Conservation (phyloP, 176 grass and related monocot genomes). For the Cymbopogon citratus region DNA sequence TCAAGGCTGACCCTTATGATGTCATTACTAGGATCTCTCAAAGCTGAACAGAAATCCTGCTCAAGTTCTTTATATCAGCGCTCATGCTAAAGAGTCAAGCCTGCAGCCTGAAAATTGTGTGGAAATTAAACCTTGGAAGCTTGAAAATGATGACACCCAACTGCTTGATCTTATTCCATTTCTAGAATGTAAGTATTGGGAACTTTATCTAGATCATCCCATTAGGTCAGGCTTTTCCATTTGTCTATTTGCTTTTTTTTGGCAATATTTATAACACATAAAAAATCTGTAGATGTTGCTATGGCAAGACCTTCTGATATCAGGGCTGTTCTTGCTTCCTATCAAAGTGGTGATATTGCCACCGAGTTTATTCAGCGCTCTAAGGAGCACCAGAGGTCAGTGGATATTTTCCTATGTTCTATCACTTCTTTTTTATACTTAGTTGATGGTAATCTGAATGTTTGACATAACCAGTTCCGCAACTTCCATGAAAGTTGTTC, state of each 20-base stretch:
- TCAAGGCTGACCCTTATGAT: conserved; percentile 12
- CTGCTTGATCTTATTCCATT: conserved; percentile 97
- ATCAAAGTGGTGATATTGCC: conserved; percentile 82
- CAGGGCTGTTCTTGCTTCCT: conserved; percentile 89
- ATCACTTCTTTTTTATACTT: conserved; percentile 1
- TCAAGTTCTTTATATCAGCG: conserved; percentile 80
- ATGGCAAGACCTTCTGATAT: conserved; percentile 80
- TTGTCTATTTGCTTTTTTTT: conserved; percentile 19
- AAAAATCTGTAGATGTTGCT: conserved; percentile 66
- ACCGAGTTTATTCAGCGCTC: conserved; percentile 85
- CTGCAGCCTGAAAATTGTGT: conserved; percentile 85
- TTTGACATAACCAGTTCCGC: neutral
- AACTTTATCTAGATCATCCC: neutral
- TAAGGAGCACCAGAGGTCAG: conserved; percentile 78
- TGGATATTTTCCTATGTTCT: conserved; percentile 14
- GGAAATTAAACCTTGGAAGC: conserved; percentile 81
- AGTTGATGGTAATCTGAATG: neutral
- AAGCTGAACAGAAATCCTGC: conserved; percentile 94
- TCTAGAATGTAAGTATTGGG: conserved; percentile 79
- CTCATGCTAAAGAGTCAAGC: conserved; percentile 71
- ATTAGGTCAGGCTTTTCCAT: neutral
- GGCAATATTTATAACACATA: conserved; percentile 16
- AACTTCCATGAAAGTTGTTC: conserved; percentile 4
- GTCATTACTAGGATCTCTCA: conserved; percentile 65
- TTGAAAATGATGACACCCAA: conserved; percentile 87